These are phyloP conservation scores for Linum tenue DNA, from an alignment of 345 rosid species.

Conservation along the genomic window DNA sequence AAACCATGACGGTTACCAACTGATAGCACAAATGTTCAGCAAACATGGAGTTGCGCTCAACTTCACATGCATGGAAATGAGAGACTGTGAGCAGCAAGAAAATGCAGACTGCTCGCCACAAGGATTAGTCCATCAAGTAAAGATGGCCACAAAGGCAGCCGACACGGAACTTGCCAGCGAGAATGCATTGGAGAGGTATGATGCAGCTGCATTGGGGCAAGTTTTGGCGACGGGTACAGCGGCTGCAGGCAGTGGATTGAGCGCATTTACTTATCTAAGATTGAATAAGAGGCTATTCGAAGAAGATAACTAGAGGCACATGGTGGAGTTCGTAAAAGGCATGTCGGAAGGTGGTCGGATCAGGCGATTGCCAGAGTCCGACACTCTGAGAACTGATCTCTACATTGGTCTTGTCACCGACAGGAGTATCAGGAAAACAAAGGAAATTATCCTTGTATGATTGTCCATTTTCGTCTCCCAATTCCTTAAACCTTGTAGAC, in stretches of 20 bases:
- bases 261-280: constrained; percentile 81
- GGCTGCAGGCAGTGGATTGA: constrained; percentile 61
- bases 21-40: constrained; percentile 62
- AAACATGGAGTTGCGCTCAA: constrained; percentile 61
- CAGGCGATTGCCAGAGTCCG: constrained; percentile 39
- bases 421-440: constrained; percentile 24
- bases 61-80: constrained; percentile 99
- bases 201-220: constrained; percentile 58
- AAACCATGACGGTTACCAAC: constrained; percentile 60
- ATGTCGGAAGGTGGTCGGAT: constrained; percentile 67
- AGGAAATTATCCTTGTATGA: constrained; percentile 44
- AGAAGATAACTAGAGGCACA: constrained; percentile 66
- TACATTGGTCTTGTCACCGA: constrained; percentile 52
- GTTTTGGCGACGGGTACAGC: constrained; percentile 67
- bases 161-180: constrained; percentile 78
- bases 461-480: neutral
- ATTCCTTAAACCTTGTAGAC: no score
- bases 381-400: constrained; percentile 45
- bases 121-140: constrained; percentile 80
- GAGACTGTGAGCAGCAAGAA: constrained; percentile 61
- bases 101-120: constrained; percentile 79
- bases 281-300: constrained; percentile 82
- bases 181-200: constrained; percentile 85
- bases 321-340: constrained; percentile 70
- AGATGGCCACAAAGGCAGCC: constrained; percentile 52